phyloP scores from a whole-genome alignment of 306 rosid species.

The Citrullus amarus region DNA sequence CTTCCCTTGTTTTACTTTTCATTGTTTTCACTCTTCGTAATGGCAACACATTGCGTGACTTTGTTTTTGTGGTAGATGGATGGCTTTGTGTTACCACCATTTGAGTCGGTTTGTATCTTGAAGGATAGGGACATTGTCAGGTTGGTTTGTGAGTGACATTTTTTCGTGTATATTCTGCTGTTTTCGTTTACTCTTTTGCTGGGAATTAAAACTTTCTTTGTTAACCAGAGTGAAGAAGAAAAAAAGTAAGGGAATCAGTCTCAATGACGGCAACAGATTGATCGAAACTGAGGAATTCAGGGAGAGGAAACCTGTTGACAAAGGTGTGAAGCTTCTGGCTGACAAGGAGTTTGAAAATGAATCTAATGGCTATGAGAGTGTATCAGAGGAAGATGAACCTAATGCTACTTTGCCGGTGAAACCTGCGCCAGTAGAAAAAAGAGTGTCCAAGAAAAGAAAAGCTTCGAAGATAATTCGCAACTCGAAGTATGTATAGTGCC shows the following conservation, averaged over 20 bases:
- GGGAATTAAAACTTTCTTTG: not conserved
- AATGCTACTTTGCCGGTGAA: slow-evolving; percentile 25
- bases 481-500: slow-evolving; percentile 36
- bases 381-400: slow-evolving; percentile 22
- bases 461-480: slow-evolving; percentile 41
- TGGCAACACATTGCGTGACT: not conserved
- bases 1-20: not conserved
- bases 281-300: slow-evolving; percentile 11
- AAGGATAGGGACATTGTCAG: slow-evolving; percentile 70
- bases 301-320: slow-evolving; percentile 16
- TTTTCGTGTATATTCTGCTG: not conserved
- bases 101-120: slow-evolving; percentile 69
- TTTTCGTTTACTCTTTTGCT: not conserved
- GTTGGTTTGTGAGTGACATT: slow-evolving; percentile 24
- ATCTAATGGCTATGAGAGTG: slow-evolving; percentile 24
- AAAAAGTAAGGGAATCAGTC: slow-evolving; percentile 17
- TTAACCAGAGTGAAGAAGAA: slow-evolving; percentile 55
- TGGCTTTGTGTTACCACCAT: slow-evolving; percentile 80
- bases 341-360: slow-evolving; percentile 40
- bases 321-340: slow-evolving; percentile 38
- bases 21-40: not conserved
- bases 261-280: slow-evolving; percentile 18
- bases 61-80: slow-evolving; percentile 55
- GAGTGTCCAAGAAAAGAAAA: slow-evolving; percentile 59
- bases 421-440: slow-evolving; percentile 14